Evolutionary conservation across 2,329 filamentous ascomycete species (phyloP).

Genomic region (Diaporthe sp.): DNA sequence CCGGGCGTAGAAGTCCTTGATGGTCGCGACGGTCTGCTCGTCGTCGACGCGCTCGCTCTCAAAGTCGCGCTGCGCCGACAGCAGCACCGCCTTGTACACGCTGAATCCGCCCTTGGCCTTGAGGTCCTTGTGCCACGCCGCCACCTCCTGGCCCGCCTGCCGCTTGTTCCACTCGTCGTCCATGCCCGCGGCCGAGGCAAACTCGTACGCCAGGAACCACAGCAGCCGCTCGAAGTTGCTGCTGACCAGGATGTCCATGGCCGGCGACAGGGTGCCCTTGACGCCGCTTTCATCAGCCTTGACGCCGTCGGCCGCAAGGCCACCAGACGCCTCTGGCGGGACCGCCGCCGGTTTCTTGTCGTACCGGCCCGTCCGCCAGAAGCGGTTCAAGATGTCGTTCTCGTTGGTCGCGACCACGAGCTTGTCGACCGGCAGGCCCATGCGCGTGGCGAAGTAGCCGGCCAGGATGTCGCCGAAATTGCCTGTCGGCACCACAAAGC

Average conservation of each 20-base stretch:
- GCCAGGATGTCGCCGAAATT: slow-evolving; percentile 97
- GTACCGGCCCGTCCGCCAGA: slow-evolving; percentile 92
- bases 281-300: slow-evolving; percentile 80
- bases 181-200: slow-evolving; percentile 70
- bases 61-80: slow-evolving; percentile 80
- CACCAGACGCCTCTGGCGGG: slow-evolving; percentile 67
- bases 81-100: slow-evolving; percentile 81
- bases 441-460: slow-evolving; percentile 82
- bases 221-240: slow-evolving; percentile 97
- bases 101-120: slow-evolving; percentile 86
- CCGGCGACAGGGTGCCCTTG: slow-evolving; percentile 92
- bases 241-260: slow-evolving; percentile 97
- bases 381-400: slow-evolving; percentile 96
- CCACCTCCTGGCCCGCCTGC: slow-evolving; percentile 82
- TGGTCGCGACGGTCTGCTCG: slow-evolving; percentile 76
- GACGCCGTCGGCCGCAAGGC: slow-evolving; percentile 73
- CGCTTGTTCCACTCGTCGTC: slow-evolving; percentile 76
- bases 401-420: slow-evolving; percentile 95
- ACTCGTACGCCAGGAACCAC: slow-evolving; percentile 90
- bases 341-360: slow-evolving; percentile 82
- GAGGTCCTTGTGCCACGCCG: slow-evolving; percentile 82
- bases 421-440: slow-evolving; percentile 81
- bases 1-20: slow-evolving; percentile 66
- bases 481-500: slow-evolving; percentile 92
- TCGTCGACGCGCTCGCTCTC: slow-evolving; percentile 82